Evolutionary conservation across 805 yeast species (phyloP).

Genomic region (Jamesozyma hellenica): DNA sequence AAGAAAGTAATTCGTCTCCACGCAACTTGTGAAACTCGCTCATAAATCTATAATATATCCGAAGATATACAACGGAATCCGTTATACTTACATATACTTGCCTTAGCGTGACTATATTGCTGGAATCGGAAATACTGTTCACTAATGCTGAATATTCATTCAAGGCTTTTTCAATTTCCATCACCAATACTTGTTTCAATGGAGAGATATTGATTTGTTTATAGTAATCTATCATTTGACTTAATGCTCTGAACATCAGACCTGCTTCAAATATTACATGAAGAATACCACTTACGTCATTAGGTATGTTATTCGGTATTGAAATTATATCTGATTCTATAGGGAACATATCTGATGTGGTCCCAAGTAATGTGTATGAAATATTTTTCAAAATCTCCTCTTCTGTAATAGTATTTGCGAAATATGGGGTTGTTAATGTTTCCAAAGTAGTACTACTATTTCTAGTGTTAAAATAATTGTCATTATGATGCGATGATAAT

Average conservation of each 20-base stretch:
- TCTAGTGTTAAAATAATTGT: constrained; percentile 1
- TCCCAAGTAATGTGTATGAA: constrained; percentile 49
- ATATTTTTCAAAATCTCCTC: constrained; percentile 37
- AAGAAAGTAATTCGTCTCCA: constrained; percentile 47
- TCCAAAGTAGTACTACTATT: constrained; percentile 9
- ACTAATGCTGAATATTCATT: constrained; percentile 35
- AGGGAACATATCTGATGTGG: constrained; percentile 48
- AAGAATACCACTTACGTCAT: constrained; percentile 46
- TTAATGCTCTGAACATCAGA: constrained; percentile 45
- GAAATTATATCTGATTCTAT: constrained; percentile 29
- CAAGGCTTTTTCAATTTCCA: constrained; percentile 36
- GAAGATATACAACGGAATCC: constrained; percentile 44
- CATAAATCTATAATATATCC: constrained; percentile 44
- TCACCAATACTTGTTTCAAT: constrained; percentile 50
- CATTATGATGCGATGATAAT: constrained; percentile 20
- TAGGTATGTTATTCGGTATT: constrained; percentile 45
- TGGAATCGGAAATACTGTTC: constrained; percentile 36
- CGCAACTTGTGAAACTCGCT: constrained; percentile 24
- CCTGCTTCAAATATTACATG: constrained; percentile 62
- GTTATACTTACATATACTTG: constrained; percentile 31
- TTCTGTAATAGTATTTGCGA: constrained; percentile 30
- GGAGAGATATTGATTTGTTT: constrained; percentile 35
- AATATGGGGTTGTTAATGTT: constrained; percentile 23
- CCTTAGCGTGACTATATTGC: constrained; percentile 23
- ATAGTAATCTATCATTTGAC: constrained; percentile 24